Evolutionary conservation across 2,329 filamentous ascomycete genomes (phyloP).

Genomic region (Hawksworthiomyces lignivorus): DNA sequence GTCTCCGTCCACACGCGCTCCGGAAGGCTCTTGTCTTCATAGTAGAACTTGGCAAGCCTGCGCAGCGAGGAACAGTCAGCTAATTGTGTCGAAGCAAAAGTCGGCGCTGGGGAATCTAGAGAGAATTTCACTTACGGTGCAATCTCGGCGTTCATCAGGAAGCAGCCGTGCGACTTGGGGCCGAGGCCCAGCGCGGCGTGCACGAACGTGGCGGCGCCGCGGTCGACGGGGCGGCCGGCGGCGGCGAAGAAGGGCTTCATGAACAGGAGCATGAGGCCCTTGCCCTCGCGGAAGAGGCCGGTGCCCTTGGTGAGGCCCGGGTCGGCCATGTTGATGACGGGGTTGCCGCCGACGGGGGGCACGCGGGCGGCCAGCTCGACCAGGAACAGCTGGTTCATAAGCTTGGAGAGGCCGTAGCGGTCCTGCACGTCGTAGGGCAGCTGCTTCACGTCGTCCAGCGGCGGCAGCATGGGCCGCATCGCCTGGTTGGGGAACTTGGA

Average conservation of each 20-base stretch:
- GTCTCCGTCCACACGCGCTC: conserved; percentile 33
- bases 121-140: conserved; percentile 5
- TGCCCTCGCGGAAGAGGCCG: neutral
- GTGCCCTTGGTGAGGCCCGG: conserved; percentile 10
- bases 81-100: no score
- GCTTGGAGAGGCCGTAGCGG: conserved; percentile 19
- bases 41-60: conserved; percentile 11
- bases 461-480: conserved; percentile 14
- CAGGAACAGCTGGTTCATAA: conserved; percentile 22
- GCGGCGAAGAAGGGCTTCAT: neutral
- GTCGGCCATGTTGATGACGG: conserved; percentile 9
- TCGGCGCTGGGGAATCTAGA: no score
- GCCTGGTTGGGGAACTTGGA: conserved; percentile 14
- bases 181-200: conserved; percentile 6
- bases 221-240: neutral
- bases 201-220: conserved; percentile 7
- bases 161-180: conserved; percentile 5
- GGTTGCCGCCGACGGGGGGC: neutral
- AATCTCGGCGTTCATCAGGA: conserved; percentile 7
- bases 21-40: conserved; percentile 26
- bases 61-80: no score
- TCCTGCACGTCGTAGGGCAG: conserved; percentile 3
- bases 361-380: conserved; percentile 4
- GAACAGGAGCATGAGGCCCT: neutral
- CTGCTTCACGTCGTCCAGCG: conserved; percentile 4